phyloP scores from a whole-genome alignment of 1,284 basidiomycete genomes.

The Rhodofomes roseus region DNA sequence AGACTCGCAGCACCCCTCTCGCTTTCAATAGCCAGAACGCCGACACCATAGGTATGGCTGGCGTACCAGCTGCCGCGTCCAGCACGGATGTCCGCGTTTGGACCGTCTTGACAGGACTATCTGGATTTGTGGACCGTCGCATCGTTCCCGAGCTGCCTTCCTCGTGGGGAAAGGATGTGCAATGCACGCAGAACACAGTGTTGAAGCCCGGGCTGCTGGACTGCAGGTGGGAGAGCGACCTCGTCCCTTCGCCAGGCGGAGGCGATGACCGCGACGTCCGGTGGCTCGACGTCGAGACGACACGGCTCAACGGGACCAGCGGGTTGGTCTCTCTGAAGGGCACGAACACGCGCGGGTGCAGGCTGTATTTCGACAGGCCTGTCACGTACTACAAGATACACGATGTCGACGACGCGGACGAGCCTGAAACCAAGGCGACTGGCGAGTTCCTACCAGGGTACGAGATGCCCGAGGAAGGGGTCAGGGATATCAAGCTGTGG shows the following conservation, averaged over 20 bases:
- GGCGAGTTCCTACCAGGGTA: conserved; percentile 43
- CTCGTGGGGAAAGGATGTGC: conserved; percentile 29
- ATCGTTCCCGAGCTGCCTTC: conserved; percentile 56
- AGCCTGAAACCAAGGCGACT: conserved; percentile 20
- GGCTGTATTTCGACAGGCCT: conserved; percentile 53
- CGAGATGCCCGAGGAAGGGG: conserved; percentile 36
- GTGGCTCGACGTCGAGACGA: conserved; percentile 28
- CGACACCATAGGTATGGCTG: not conserved
- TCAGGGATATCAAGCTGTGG: conserved; percentile 56
- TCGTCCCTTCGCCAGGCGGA: conserved; percentile 31
- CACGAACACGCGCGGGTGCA: conserved; percentile 61
- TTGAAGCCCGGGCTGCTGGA: conserved; percentile 28
- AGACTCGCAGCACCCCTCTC: not conserved
- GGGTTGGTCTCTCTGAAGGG: conserved; percentile 39
- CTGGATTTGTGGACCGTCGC: conserved; percentile 37
- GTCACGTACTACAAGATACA: conserved; percentile 40
- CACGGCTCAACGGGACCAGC: conserved; percentile 31
- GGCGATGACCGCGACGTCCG: not conserved
- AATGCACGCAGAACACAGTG: conserved; percentile 13
- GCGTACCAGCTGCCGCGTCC: not conserved
- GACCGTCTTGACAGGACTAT: conserved; percentile 46
- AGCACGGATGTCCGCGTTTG: conserved; percentile 18
- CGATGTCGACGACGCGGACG: conserved; percentile 16
- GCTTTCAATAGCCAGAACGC: not conserved
- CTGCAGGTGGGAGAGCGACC: conserved; percentile 33